Conservation (phyloP, 108 stramenopile genomes). For the Chaetoceros muelleri region DNA sequence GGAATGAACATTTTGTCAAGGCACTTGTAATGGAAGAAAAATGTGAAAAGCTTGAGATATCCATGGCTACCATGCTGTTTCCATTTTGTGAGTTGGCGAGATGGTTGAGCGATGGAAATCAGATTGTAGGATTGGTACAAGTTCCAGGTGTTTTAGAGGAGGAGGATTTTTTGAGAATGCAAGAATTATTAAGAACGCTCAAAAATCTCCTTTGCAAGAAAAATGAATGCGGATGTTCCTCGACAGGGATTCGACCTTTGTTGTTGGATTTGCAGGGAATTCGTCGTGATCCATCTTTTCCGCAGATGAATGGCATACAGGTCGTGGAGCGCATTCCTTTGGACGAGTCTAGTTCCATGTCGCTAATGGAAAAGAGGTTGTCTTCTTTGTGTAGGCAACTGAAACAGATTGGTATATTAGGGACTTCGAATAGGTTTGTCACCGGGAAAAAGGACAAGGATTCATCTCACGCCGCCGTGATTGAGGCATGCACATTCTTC, state of each 20-base stretch:
- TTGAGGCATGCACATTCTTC: conserved; percentile 7
- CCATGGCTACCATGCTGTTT: conserved; percentile 56
- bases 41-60: conserved; percentile 54
- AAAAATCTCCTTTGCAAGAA: conserved; percentile 57
- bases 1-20: conserved; percentile 37
- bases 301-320: neutral
- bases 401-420: neutral
- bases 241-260: conserved; percentile 76
- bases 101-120: conserved; percentile 47
- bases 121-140: conserved; percentile 16
- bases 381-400: conserved; percentile 2
- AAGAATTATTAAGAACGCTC: conserved; percentile 60
- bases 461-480: neutral
- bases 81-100: conserved; percentile 69
- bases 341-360: neutral
- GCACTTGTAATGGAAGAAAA: conserved; percentile 55
- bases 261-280: conserved; percentile 71
- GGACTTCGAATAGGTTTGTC: conserved; percentile 6
- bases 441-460: conserved; percentile 7
- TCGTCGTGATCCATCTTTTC: conserved; percentile 37
- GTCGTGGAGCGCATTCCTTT: neutral
- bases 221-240: conserved; percentile 47
- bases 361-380: conserved; percentile 2
- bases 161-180: conserved; percentile 30
- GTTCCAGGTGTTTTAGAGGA: conserved; percentile 37